phyloP scores from a whole-genome alignment of 2,329 filamentous ascomycete species.

The Bipolaris victoriae region DNA sequence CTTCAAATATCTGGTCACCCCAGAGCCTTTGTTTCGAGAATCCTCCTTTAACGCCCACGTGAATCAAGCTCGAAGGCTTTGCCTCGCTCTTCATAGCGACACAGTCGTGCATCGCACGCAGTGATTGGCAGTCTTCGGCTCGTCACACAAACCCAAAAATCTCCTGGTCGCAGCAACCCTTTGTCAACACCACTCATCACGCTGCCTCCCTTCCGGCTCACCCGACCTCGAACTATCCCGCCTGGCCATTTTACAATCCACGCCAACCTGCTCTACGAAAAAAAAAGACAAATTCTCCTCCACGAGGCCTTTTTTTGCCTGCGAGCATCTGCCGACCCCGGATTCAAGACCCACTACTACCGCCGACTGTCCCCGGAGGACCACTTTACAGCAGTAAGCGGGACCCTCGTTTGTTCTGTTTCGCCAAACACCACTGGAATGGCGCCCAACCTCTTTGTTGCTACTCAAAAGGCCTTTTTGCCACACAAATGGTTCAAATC shows the following conservation, averaged over 20 bases:
- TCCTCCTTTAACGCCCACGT: constrained; percentile 18
- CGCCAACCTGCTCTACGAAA: constrained; percentile 4
- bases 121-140: constrained; percentile 32
- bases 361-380: constrained; percentile 13
- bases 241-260: constrained; percentile 1
- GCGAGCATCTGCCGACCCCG: constrained; percentile 10
- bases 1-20: constrained; percentile 32
- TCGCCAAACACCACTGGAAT: constrained; percentile 39
- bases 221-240: constrained; percentile 2
- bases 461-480: constrained; percentile 56
- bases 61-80: constrained; percentile 24
- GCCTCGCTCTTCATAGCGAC: constrained; percentile 27
- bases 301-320: not conserved
- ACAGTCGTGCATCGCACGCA: constrained; percentile 39
- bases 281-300: not conserved
- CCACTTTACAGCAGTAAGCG: constrained; percentile 13
- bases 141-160: constrained; percentile 16
- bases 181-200: constrained; percentile 15
- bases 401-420: not conserved
- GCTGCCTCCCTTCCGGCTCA: constrained; percentile 17
- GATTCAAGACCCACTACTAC: constrained; percentile 10
- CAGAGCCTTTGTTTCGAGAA: constrained; percentile 23
- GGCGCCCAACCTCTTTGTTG: constrained; percentile 60
- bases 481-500: constrained; percentile 58
- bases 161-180: constrained; percentile 12